phyloP scores from a whole-genome alignment of 1,139 yeast species.

The Groenewaldozyma auringiensis region DNA sequence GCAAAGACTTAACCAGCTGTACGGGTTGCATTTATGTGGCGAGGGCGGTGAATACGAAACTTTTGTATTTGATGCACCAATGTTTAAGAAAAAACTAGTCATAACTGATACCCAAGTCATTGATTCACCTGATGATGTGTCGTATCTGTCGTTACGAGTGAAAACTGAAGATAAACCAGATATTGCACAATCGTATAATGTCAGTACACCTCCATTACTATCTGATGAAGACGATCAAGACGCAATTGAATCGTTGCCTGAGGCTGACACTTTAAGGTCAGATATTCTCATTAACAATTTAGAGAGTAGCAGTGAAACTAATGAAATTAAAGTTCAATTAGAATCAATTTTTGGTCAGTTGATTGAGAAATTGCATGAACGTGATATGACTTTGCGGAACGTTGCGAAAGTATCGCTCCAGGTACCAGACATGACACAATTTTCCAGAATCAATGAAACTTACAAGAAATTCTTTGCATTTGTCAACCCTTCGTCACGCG shows the following conservation, averaged over 20 bases:
- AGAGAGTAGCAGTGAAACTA: neutral
- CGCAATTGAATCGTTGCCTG: slow-evolving; percentile 22
- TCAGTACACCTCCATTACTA: slow-evolving; percentile 41
- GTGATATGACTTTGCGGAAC: slow-evolving; percentile 10
- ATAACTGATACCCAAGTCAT: slow-evolving; percentile 40
- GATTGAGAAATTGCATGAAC: slow-evolving; percentile 3
- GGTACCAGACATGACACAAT: slow-evolving; percentile 56
- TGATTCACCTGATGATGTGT: slow-evolving; percentile 53
- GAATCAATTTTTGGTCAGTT: slow-evolving; percentile 13
- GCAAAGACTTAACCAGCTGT: slow-evolving; percentile 49
- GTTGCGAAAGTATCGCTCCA: slow-evolving; percentile 33
- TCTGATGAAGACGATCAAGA: slow-evolving; percentile 41
- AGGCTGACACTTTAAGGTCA: neutral
- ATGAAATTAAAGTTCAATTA: neutral
- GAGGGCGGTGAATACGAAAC: slow-evolving; percentile 99
- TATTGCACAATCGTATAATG: neutral
- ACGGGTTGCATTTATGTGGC: slow-evolving; percentile 90
- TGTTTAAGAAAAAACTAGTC: slow-evolving; percentile 52
- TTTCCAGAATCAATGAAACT: slow-evolving; percentile 50
- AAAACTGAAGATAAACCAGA: slow-evolving; percentile 33
- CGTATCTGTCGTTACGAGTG: slow-evolving; percentile 45
- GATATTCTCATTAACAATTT: neutral
- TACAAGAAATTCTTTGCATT: slow-evolving; percentile 50
- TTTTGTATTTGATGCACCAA: slow-evolving; percentile 81
- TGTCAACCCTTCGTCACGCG: slow-evolving; percentile 79